A percentile compares a stretch with the other conserved stretches of the same genome.
phyloP scores from a whole-genome alignment of 495 filamentous ascomycete genomes.

The Penicillium alfredii region DNA sequence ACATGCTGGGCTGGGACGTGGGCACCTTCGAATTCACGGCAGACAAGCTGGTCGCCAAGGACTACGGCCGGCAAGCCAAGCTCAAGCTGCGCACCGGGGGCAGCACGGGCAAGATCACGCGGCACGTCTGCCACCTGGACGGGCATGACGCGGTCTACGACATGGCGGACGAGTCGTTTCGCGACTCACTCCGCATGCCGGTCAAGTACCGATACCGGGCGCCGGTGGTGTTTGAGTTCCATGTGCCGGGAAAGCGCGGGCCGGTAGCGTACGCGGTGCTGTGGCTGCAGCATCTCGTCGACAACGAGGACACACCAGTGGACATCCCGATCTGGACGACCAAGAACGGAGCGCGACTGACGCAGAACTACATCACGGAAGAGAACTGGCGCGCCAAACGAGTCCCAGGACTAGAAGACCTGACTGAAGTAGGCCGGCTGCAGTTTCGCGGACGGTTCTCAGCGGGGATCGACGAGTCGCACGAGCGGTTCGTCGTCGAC shows the following conservation, averaged over 20 bases:
- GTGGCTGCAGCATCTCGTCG: conserved; percentile 80
- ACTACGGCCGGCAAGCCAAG: conserved; percentile 56
- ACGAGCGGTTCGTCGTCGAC: conserved; percentile 74
- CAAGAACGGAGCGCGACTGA: conserved; percentile 62
- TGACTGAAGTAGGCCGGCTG: conserved; percentile 74
- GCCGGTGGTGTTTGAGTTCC: conserved; percentile 84
- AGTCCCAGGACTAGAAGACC: conserved; percentile 60
- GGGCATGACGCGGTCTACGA: conserved; percentile 63
- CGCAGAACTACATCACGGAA: conserved; percentile 86
- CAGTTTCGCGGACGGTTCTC: conserved; percentile 77
- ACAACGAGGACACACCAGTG: conserved; percentile 67
- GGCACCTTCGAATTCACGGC: conserved; percentile 84
- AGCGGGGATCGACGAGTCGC: conserved; percentile 84
- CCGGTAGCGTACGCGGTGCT: conserved; percentile 69
- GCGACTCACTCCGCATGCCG: conserved; percentile 64
- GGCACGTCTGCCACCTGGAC: conserved; percentile 52
- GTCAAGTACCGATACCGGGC: conserved; percentile 85
- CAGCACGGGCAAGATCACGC: conserved; percentile 61
- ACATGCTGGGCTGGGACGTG: conserved; percentile 85
- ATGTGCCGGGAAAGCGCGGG: conserved; percentile 57
- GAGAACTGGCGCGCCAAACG: conserved; percentile 53
- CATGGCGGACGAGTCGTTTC: conserved; percentile 48
- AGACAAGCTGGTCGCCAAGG: conserved; percentile 54
- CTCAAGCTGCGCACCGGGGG: conserved; percentile 79
- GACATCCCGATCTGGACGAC: conserved; percentile 86